Evolutionary conservation across 768 basidiomycete species (phyloP).

Genomic region (Amylocystis lapponica): DNA sequence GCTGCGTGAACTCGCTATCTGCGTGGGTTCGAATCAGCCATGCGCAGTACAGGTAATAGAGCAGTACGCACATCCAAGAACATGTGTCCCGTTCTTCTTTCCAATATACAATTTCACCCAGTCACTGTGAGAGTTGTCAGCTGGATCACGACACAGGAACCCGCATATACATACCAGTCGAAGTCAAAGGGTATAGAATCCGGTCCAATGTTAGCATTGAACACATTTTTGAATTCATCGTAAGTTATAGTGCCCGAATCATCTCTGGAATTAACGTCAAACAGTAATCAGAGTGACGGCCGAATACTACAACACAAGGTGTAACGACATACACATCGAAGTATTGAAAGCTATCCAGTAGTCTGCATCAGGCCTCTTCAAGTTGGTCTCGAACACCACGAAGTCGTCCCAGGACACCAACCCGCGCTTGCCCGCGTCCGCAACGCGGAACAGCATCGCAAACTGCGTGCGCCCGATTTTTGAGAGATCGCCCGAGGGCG

Average conservation of each 20-base stretch:
- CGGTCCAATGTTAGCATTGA: conserved; percentile 70
- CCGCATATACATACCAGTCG: conserved; percentile 56
- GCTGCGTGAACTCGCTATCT: conserved; percentile 96
- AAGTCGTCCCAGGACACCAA: conserved; percentile 94
- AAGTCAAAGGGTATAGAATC: conserved; percentile 93
- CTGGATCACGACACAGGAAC: neutral
- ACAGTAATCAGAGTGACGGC: neutral
- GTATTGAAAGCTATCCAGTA: conserved; percentile 96
- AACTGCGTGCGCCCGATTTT: conserved; percentile 88
- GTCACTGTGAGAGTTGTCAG: conserved; percentile 44
- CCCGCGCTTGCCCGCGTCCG: conserved; percentile 70
- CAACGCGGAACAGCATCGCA: conserved; percentile 84
- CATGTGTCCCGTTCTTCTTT: conserved; percentile 85
- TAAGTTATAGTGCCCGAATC: conserved; percentile 89
- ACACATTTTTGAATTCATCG: conserved; percentile 92
- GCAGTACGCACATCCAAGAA: conserved; percentile 73
- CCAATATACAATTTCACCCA: conserved; percentile 98
- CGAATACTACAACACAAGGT: conserved; percentile 3
- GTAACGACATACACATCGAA: conserved; percentile 77
- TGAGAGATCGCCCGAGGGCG: conserved; percentile 76
- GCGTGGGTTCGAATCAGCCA: neutral
- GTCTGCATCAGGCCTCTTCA: conserved; percentile 94
- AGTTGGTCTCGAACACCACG: conserved; percentile 85
- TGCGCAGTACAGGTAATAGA: neutral
- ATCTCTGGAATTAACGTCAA: conserved; percentile 48